These are phyloP conservation scores for Claviceps sp. DNA, from an alignment of 2,329 filamentous ascomycete species.

Conservation along the genomic window DNA sequence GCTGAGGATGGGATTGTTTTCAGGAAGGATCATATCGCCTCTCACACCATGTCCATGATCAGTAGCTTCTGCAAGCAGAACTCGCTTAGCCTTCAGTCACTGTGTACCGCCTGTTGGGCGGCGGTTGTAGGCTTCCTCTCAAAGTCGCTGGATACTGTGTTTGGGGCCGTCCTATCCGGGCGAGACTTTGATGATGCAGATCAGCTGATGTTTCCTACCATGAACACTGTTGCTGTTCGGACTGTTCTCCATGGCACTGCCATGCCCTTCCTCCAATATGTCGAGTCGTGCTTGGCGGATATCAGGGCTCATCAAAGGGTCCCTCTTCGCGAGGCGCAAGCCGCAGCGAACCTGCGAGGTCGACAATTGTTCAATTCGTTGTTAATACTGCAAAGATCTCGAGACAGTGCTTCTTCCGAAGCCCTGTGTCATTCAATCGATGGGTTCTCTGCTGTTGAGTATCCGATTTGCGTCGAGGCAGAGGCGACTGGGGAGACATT, in stretches of 20 bases:
- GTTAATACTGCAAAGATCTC: conserved; percentile 38
- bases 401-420: not conserved
- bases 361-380: conserved; percentile 38
- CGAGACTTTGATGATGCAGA: conserved; percentile 61
- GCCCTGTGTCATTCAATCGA: conserved; percentile 48
- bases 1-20: conserved; percentile 1
- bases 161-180: conserved; percentile 74
- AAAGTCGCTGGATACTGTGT: conserved; percentile 58
- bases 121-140: conserved; percentile 51
- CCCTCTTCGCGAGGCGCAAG: conserved; percentile 58
- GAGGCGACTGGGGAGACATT: conserved; percentile 45
- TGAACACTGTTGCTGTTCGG: conserved; percentile 77
- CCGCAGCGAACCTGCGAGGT: conserved; percentile 21
- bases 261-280: conserved; percentile 51
- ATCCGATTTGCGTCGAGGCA: conserved; percentile 71
- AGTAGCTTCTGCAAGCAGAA: conserved; percentile 49
- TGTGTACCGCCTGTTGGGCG: conserved; percentile 68
- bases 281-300: conserved; percentile 55
- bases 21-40: conserved; percentile 9
- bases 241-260: conserved; percentile 57
- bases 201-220: conserved; percentile 67
- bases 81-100: conserved; percentile 59
- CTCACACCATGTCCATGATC: conserved; percentile 6
- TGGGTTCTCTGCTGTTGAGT: conserved; percentile 59
- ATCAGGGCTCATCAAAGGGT: conserved; percentile 64